Evolutionary conservation across 202 grass and related monocot genomes (phyloP), one percentile per base, ranked within the genome.

Genomic region (Setaria viridis): DNA sequence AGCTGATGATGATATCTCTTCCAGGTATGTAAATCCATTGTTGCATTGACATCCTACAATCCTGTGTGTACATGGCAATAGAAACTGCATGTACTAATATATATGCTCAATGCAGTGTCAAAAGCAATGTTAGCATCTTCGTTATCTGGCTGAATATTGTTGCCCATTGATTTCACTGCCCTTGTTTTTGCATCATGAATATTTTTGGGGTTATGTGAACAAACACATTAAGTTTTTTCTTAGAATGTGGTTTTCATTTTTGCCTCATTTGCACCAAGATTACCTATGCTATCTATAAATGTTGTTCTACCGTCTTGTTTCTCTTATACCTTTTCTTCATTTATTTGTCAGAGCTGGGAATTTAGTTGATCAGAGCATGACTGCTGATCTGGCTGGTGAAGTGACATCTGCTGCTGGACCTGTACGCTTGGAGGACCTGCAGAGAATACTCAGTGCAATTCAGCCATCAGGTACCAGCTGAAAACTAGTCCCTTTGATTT

Each of bases 311-410:
- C 12, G 30, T 70, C 50, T 60, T 57, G 35, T 70, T 81, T 30
- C 20, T n/a, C 57, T 5, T 84, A 55, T 35, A n/a, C 9, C 12
- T 59, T 71, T 70, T 34, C 77, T 66, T 34, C 60, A 43, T 78
- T 34, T 41, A 77, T 86, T 17, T 21, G 65, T 81, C 67, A 99
- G 97, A 88, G 97, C 94, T 90, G 97, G 93, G 83, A 99, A 96
- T 89, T 88, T 99, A 90, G 97, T 94, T 88, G 93, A 98, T 86
- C 95, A 99, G 88, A 96, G 88, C 82, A 93, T 99, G 92, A 87
- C 90, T 39, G 63, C 88, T 78, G 97, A 99, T 90, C 69, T 96
- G 85, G 78, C 93, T 83, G 92, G 97, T 78, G 97, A 99, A 82
- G 97, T 99, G 29, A 99, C 94, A 50, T 99, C 97, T 68, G 91